Percentiles rank a stretch among this genome's conserved stretches.
Conservation (phyloP, 768 basidiomycete species). For the Tricholoma hemisulphureum region DNA sequence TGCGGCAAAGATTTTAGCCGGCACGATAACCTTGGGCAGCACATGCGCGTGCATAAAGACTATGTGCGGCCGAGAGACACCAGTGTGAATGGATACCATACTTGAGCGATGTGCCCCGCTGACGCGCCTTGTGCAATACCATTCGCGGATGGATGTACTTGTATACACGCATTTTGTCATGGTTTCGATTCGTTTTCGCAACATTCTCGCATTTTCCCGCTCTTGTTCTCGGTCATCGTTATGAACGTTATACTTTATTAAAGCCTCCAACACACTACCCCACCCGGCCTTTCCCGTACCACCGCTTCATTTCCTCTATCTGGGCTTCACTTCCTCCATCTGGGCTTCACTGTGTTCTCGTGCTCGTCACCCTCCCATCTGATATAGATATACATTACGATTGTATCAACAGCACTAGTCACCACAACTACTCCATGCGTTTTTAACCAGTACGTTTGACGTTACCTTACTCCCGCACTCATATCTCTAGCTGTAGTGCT, state of each 20-base stretch:
- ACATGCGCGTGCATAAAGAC: slow-evolving; percentile 78
- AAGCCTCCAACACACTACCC: slow-evolving; percentile 1
- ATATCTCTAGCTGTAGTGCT: not conserved
- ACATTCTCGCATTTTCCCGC: not conserved
- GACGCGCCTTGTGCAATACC: slow-evolving; percentile 1
- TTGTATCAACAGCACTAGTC: slow-evolving; percentile 1
- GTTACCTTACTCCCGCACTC: slow-evolving; percentile 2
- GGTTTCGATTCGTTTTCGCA: not conserved
- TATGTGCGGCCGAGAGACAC: slow-evolving; percentile 32
- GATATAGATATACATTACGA: not conserved
- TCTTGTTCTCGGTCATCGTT: not conserved
- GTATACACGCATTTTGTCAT: not conserved
- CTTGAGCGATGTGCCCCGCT: too few species aligned
- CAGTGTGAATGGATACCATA: slow-evolving; percentile 9
- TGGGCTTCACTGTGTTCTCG: not conserved
- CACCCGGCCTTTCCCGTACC: not conserved
- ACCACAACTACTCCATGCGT: not conserved
- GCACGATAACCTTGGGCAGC: slow-evolving; percentile 86
- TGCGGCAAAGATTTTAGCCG: slow-evolving; percentile 85
- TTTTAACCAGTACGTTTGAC: not conserved
- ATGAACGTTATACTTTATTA: not conserved
- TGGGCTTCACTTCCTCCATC: not conserved
- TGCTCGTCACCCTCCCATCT: not conserved
- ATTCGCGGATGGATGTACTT: slow-evolving; percentile 2
- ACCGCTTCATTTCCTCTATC: not conserved